A percentile compares a stretch with the other conserved stretches of the same genome.
Conservation (phyloP, 441 rosid genomes). For the Flueggea neowawraea region DNA sequence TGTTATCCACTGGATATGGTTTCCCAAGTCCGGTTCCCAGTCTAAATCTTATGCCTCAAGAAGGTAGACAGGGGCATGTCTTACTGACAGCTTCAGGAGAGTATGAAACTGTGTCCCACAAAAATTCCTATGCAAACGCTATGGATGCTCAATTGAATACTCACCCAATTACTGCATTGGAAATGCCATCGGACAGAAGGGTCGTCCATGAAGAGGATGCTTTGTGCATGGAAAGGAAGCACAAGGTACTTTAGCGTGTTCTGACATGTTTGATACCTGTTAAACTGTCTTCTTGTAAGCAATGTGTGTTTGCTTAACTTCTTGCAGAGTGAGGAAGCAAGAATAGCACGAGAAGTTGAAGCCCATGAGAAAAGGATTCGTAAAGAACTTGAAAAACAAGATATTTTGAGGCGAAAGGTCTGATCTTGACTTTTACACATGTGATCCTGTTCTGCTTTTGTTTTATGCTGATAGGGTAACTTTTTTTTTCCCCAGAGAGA, state of each 20-base stretch:
- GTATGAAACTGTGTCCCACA: background rate
- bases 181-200: conserved; percentile 48
- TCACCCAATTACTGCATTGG: conserved; percentile 40
- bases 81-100: background rate
- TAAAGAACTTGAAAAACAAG: conserved; percentile 92
- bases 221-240: conserved; percentile 59
- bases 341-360: conserved; percentile 80
- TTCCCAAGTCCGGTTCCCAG: conserved; percentile 18
- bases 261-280: too few species aligned
- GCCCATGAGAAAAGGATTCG: conserved; percentile 82
- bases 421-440: conserved; percentile 7
- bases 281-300: too few species aligned
- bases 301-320: conserved; percentile 10
- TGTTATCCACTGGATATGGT: conserved; percentile 39
- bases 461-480: conserved; percentile 10
- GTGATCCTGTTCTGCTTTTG: conserved; percentile 1
- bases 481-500: conserved; percentile 55
- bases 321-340: conserved; percentile 80
- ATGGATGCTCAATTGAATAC: conserved; percentile 36
- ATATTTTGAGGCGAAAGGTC: conserved; percentile 82
- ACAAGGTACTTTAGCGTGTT: conserved; percentile 42
- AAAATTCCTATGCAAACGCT: conserved; percentile 24
- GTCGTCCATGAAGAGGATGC: conserved; percentile 50
- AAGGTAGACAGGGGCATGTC: background rate
- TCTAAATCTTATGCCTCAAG: conserved; percentile 1